Base-by-base conservation (phyloP, 2,329 filamentous ascomycete species). In the Aureobasidium sp. region DNA sequence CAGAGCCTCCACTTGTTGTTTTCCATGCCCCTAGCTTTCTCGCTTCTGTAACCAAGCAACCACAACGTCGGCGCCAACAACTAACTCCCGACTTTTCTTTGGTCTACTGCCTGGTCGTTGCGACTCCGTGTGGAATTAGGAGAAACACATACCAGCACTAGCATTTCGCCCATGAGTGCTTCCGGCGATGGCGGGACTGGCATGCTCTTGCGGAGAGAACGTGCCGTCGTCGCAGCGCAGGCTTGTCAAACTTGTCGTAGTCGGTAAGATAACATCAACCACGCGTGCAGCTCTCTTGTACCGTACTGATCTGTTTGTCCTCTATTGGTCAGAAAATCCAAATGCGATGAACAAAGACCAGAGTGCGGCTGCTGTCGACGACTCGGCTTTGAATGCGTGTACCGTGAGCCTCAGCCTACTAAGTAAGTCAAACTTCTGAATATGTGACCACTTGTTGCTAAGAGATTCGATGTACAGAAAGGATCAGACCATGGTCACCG, bases 281-380 rank as follows among this genome's bases (percentile, higher is more conserved):
- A n/a, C 11, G 8, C 33, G n/a, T 15, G n/a, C 25, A 21, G 4
- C 4, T 29, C 27, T n/a, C n/a, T n/a, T n/a, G n/a, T n/a, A 29
- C 4, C 4, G 9, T 25, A 3, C 23, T 42, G 29, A 46, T 9
- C 19, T 10, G 25, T 37, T 9, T n/a, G 8, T 57, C 62, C 31
- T 63, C 51, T n/a, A 8, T 27, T 25, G 45, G 73, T 70, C 54
- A 81, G 84, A 65, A 87, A 86, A 71, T 83, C 84, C 65, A 83
- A 80, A 74, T 87, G 84, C 71, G 83, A 85, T 69, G 84, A 86
- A 68, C 75, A 78, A 66, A 75, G 82, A 60, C 84, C 84, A n/a
- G 83, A 81, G 70, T 87, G 84, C 68, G 75, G 80, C 60, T 79
- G 81, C 17, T 87, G 84, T 69, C 74, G 78, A 62, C 78, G 79